phyloP scores from a whole-genome alignment of 192 early-diverging fungal species.

The Haplosporangium gracile region DNA sequence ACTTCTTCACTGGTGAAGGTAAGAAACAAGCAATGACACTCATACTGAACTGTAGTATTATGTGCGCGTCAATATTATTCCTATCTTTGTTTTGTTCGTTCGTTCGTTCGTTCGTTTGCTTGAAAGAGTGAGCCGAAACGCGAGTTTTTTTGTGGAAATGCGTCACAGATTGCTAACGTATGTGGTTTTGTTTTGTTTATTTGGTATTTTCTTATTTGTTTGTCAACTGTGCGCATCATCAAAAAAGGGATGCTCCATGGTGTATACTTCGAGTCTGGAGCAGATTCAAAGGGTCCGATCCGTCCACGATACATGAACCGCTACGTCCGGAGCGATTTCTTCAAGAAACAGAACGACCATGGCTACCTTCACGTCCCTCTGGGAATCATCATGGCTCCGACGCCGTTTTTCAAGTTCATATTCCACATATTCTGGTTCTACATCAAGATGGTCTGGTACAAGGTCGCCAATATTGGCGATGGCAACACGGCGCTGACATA shows the following conservation, averaged over 20 bases:
- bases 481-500: constrained; percentile 40
- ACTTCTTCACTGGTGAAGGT: constrained; percentile 45
- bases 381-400: constrained; percentile 15
- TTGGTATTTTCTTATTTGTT: neutral
- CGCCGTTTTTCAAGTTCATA: neutral
- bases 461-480: constrained; percentile 8
- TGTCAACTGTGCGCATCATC: neutral
- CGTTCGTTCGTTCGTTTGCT: neutral
- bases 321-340: constrained; percentile 31
- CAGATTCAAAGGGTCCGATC: constrained; percentile 1
- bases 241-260: constrained; percentile 46
- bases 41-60: neutral
- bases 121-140: neutral
- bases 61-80: neutral
- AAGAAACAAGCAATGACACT: neutral
- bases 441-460: constrained; percentile 23
- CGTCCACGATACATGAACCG: constrained; percentile 49
- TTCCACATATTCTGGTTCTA: neutral
- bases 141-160: neutral
- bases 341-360: constrained; percentile 28
- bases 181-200: neutral
- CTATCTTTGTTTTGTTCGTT: neutral
- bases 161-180: neutral
- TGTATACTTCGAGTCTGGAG: constrained; percentile 32
- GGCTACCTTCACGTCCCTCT: constrained; percentile 6